These are phyloP conservation scores for Eimeria necatrix DNA, from an alignment of 169 alveolate species.

Conservation along the genomic window DNA sequence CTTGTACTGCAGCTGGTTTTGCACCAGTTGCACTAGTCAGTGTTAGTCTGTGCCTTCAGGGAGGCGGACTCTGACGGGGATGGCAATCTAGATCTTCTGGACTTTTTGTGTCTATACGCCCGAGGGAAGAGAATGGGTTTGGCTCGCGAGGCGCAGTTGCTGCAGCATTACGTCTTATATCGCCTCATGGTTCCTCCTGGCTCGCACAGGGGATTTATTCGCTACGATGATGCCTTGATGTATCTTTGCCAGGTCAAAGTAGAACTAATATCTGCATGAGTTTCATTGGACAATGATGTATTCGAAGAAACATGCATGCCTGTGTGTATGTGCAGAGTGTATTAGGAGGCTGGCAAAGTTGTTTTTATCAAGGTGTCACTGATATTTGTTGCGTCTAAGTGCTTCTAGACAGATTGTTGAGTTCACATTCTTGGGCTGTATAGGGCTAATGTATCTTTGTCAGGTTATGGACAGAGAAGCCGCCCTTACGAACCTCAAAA, in stretches of 20 bases:
- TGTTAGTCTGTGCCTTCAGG: background rate
- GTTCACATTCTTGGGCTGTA: too few relatives aligned
- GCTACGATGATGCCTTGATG: constrained; percentile 4
- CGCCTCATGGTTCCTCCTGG: background rate
- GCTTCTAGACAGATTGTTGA: too few relatives aligned
- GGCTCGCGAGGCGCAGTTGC: constrained; percentile 34
- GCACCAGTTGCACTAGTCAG: background rate
- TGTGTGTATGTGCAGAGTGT: too few relatives aligned
- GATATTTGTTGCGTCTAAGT: too few relatives aligned
- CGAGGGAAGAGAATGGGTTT: background rate
- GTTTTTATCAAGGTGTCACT: too few relatives aligned
- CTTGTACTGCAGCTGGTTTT: background rate
- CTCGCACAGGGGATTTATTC: background rate
- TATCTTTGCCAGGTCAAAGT: background rate
- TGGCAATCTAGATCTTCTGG: background rate
- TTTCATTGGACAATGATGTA: too few relatives aligned
- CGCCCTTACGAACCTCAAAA: constrained; percentile 8
- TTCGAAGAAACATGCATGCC: too few relatives aligned
- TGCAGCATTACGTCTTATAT: constrained; percentile 9
- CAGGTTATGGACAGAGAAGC: constrained; percentile 6
- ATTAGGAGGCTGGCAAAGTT: too few relatives aligned
- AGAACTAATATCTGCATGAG: too few relatives aligned
- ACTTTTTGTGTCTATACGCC: background rate
- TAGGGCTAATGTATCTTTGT: background rate
- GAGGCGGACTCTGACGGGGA: constrained; percentile 24